Conservation (phyloP, 2,329 filamentous ascomycete genomes). For the Trichoderma atroviride region DNA sequence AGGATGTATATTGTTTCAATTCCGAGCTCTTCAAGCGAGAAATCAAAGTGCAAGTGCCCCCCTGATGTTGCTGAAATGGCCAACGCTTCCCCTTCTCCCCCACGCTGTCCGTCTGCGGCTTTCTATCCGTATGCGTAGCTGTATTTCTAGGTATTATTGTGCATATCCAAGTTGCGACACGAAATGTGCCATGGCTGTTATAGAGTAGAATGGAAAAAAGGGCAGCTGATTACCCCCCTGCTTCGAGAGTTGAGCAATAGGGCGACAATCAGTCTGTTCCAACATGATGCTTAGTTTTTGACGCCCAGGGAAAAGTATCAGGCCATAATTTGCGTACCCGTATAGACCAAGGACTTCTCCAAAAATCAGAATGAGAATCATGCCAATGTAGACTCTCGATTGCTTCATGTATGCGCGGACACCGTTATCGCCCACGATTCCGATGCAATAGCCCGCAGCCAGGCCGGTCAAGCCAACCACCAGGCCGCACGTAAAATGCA, state of each 20-base stretch:
- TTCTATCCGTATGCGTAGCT: too few relatives aligned
- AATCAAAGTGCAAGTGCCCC: too few relatives aligned
- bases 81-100: too few relatives aligned
- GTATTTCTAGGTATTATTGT: too few relatives aligned
- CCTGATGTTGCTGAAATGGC: too few relatives aligned
- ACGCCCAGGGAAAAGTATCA: constrained; percentile 19
- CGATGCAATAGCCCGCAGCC: constrained; percentile 94
- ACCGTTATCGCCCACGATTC: constrained; percentile 90
- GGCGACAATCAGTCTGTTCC: constrained; percentile 80
- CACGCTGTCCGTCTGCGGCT: too few relatives aligned
- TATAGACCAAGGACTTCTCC: constrained; percentile 96
- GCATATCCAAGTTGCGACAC: too few relatives aligned
- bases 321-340: constrained; percentile 62
- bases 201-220: too few relatives aligned
- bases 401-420: constrained; percentile 96
- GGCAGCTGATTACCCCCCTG: too few relatives aligned
- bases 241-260: constrained; percentile 73
- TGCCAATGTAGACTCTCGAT: constrained; percentile 93
- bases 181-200: too few relatives aligned
- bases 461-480: constrained; percentile 91
- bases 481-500: constrained; percentile 89
- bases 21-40: too few relatives aligned
- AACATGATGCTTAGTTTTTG: background rate
- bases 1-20: too few relatives aligned
- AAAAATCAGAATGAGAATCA: constrained; percentile 98